These are phyloP conservation scores for Apocynum venetum DNA, from an alignment of 257 asterid species.

Conservation along the genomic window DNA sequence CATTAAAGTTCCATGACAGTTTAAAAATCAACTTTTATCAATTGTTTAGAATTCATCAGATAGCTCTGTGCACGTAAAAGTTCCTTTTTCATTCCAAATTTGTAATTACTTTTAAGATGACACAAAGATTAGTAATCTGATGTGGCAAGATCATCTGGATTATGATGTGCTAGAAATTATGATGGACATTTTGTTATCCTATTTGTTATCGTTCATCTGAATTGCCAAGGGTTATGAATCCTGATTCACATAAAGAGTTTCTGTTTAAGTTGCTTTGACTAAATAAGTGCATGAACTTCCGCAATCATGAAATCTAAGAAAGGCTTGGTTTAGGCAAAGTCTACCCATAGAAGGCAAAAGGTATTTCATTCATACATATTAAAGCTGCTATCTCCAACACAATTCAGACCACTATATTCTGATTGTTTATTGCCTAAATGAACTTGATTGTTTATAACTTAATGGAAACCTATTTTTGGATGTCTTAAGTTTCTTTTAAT, in stretches of 20 bases:
- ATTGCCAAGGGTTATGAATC: background rate
- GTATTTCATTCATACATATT: background rate
- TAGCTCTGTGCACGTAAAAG: background rate
- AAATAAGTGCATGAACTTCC: background rate
- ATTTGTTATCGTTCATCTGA: background rate
- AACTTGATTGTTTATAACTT: background rate
- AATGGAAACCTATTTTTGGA: too few relatives aligned
- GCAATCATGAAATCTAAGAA: background rate
- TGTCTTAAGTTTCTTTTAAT: too few relatives aligned
- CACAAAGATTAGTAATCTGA: background rate
- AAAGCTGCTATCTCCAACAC: background rate
- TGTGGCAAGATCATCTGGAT: background rate
- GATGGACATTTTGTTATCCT: background rate
- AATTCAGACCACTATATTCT: background rate
- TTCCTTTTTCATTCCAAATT: background rate
- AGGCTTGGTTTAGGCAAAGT: background rate
- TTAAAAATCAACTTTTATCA: background rate
- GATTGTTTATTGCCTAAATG: background rate
- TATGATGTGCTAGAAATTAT: background rate
- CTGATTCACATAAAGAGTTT: background rate
- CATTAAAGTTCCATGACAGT: background rate
- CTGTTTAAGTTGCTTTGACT: background rate
- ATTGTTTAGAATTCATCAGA: background rate
- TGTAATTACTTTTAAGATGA: background rate
- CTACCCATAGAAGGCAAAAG: background rate